Evolutionary conservation across 1,284 basidiomycete genomes (phyloP), one percentile per base, ranked within the genome.

Genomic region (Ganoderma sinense): DNA sequence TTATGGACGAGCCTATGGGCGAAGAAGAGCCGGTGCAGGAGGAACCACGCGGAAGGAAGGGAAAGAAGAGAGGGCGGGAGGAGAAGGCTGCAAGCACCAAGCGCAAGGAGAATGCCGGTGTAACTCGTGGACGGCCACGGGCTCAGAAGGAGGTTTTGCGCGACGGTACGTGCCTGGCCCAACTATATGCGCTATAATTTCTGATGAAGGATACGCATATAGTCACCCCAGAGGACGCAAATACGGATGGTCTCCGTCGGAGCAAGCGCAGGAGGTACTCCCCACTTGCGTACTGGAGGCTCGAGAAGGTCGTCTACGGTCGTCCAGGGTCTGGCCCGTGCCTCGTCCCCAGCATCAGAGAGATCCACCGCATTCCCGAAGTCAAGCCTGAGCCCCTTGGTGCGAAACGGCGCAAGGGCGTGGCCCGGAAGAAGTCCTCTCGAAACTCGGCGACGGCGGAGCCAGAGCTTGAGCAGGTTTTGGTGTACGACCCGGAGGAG

Each of bases 271-370:
- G 88, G 66, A 89, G 91, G 18, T 91, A 91, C 75, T 83, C 84
- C 61, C 98, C 97, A 1, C 84, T 99, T 36, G 93, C 96, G 53
- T 98, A 87, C 83, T 99, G 98, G 98, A 89, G 95, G n/a, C 90
- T 91, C 73, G 97, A 99, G 80, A 92, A 91, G 71, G 88, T 96
- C 33, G 90, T 97, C 8, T 98, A 96, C 75, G 91, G 89, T 4
- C 86, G 89, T 20, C 83, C 86, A 66, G 83, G 87, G 71, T 76
- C 83, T 31, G 89, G 88, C 5, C 79, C 83, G 18, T 82, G 89
- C 16, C 84, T 88, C n/a, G 89, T 93, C 10, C 91, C 97, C 1
- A 90, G 91, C 53, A 94, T 98, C 78, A 91, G 91, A 74, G 93
- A 93, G 74, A 93, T 98, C 67, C 83, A 94, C 14, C 90, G 94